Conservation (phyloP, 768 basidiomycete genomes). For the Cubamyces sp. region DNA sequence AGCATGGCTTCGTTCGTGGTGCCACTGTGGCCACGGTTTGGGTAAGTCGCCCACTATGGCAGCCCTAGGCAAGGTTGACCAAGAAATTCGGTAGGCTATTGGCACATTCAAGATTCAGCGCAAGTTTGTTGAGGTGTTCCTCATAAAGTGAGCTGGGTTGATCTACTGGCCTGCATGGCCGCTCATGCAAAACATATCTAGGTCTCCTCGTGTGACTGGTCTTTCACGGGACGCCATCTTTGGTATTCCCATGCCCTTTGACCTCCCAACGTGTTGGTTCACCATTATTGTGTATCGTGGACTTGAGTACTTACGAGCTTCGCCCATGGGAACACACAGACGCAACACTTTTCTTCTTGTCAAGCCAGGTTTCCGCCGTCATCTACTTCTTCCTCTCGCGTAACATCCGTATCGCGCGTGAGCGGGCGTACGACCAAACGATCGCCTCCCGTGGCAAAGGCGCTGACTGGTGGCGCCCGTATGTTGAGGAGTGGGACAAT, state of each 20-base stretch:
- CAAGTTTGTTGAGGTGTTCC: constrained; percentile 65
- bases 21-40: constrained; percentile 68
- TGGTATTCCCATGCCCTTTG: constrained; percentile 69
- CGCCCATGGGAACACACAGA: constrained; percentile 46
- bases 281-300: not conserved
- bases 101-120: constrained; percentile 75
- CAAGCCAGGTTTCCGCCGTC: constrained; percentile 74
- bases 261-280: constrained; percentile 65
- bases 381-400: constrained; percentile 82
- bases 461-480: constrained; percentile 80
- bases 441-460: constrained; percentile 83
- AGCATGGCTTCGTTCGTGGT: constrained; percentile 75
- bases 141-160: constrained; percentile 53
- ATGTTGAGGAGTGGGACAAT: constrained; percentile 79
- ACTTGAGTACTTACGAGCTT: not conserved
- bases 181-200: constrained; percentile 28
- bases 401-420: constrained; percentile 80
- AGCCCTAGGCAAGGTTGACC: too few species aligned
- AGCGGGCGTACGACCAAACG: constrained; percentile 81
- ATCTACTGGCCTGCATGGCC: not conserved
- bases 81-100: constrained; percentile 47
- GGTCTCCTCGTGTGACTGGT: constrained; percentile 66
- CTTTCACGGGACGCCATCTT: constrained; percentile 65
- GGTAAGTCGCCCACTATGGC: constrained; percentile 46
- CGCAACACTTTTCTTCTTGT: constrained; percentile 73